Conservation (phyloP, 2,329 filamentous ascomycete species). For the Metarhizium sp. region DNA sequence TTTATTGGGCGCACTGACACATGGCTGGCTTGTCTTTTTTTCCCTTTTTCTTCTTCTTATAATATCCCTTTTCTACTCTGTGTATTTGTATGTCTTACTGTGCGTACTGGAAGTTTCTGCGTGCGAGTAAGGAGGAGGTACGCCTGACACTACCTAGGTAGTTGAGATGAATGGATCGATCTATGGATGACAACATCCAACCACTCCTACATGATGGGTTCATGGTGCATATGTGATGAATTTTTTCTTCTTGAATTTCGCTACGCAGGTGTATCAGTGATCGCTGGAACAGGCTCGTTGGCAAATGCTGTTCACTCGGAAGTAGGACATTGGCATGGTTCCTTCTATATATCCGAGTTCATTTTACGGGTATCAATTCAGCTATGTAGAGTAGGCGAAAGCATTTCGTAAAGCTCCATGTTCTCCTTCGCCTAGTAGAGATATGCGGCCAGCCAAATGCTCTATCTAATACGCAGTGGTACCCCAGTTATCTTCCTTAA, state of each 20-base stretch:
- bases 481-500: slow-evolving; percentile 76
- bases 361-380: too few relatives aligned
- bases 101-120: neutral
- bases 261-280: too few relatives aligned
- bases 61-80: slow-evolving; percentile 2
- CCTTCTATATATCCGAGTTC: too few relatives aligned
- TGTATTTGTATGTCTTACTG: neutral
- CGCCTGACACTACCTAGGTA: neutral
- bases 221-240: too few relatives aligned
- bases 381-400: neutral
- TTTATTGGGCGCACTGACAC: neutral
- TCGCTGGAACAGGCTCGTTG: too few relatives aligned
- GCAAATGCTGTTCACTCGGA: too few relatives aligned
- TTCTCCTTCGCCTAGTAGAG: neutral
- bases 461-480: slow-evolving; percentile 17
- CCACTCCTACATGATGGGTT: neutral
- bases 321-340: too few relatives aligned
- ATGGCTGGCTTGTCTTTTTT: slow-evolving; percentile 1
- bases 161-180: neutral
- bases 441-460: too few relatives aligned
- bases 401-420: neutral
- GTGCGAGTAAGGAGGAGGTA: neutral
- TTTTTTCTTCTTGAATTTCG: too few relatives aligned
- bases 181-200: neutral
- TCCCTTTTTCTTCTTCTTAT: neutral